Evolutionary conservation across 106 monocot species (phyloP).

Genomic region (Dendrobium officinale): DNA sequence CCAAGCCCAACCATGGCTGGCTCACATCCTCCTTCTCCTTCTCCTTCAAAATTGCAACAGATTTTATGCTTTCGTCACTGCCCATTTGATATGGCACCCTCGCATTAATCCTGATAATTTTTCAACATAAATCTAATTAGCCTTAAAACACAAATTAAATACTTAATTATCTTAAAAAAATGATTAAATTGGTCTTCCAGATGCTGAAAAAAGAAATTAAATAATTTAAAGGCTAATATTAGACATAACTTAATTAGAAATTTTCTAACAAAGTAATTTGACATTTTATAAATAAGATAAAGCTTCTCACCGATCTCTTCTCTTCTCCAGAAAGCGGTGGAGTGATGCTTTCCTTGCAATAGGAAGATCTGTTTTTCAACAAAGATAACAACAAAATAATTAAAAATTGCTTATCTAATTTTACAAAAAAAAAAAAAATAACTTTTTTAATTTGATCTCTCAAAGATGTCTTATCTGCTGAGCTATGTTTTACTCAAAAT

Average conservation of each 20-base stretch:
- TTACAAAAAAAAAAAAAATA: neutral
- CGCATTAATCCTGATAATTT: slow-evolving; percentile 31
- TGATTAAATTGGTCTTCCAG: neutral
- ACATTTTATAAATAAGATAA: neutral
- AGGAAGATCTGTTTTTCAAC: slow-evolving; percentile 37
- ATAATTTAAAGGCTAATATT: neutral
- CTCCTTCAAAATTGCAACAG: too few species aligned
- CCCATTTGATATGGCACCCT: slow-evolving; percentile 37
- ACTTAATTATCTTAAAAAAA: neutral
- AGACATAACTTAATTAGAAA: too few species aligned
- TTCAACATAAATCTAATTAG: neutral
- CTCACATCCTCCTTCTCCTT: too few species aligned
- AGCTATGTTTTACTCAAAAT: too few species aligned
- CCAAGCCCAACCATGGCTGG: too few species aligned
- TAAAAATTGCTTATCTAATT: neutral
- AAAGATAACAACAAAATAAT: neutral
- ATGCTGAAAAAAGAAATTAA: neutral
- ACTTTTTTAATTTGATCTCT: too few species aligned
- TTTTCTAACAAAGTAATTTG: too few species aligned
- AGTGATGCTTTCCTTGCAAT: slow-evolving; percentile 58
- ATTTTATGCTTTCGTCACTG: too few species aligned
- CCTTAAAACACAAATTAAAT: neutral
- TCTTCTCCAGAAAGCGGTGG: slow-evolving; percentile 74
- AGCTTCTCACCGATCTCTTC: slow-evolving; percentile 54
- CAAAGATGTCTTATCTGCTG: too few species aligned